These are phyloP conservation scores for Nothopassalora personata DNA, from an alignment of 2,329 filamentous ascomycete species.

Conservation along the genomic window DNA sequence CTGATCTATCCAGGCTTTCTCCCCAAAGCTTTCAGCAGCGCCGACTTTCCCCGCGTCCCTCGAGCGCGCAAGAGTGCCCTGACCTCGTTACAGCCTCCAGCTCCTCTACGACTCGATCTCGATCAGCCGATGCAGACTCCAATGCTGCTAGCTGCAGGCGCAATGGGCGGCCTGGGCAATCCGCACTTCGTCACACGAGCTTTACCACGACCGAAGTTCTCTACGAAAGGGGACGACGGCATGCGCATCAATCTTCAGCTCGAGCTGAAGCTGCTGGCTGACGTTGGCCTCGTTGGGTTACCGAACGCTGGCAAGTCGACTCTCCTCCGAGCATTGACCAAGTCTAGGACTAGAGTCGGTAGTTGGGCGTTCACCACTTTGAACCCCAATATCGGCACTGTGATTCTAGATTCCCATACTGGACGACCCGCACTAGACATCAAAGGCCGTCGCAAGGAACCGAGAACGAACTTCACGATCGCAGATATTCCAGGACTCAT, in stretches of 20 bases:
- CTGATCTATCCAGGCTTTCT: slow-evolving; percentile 77
- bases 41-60: slow-evolving; percentile 54
- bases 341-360: slow-evolving; percentile 82
- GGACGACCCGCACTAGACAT: slow-evolving; percentile 60
- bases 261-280: slow-evolving; percentile 89
- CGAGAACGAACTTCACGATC: slow-evolving; percentile 78
- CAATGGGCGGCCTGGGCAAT: slow-evolving; percentile 85
- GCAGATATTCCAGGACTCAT: slow-evolving; percentile 95
- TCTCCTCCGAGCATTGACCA: slow-evolving; percentile 77
- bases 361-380: slow-evolving; percentile 97
- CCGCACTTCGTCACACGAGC: slow-evolving; percentile 80
- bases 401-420: slow-evolving; percentile 81
- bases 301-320: slow-evolving; percentile 97
- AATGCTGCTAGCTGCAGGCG: slow-evolving; percentile 79
- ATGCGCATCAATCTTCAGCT: slow-evolving; percentile 75
- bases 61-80: slow-evolving; percentile 53
- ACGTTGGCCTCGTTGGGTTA: slow-evolving; percentile 88
- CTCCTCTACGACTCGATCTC: slow-evolving; percentile 59
- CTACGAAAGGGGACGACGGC: slow-evolving; percentile 76
- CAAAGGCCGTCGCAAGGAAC: slow-evolving; percentile 44
- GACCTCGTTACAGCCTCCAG: slow-evolving; percentile 62
- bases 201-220: slow-evolving; percentile 74
- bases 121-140: slow-evolving; percentile 71
- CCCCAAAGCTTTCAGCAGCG: slow-evolving; percentile 60
- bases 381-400: slow-evolving; percentile 90